phyloP scores from a whole-genome alignment of 345 rosid genomes.

The Syzygium grande region DNA sequence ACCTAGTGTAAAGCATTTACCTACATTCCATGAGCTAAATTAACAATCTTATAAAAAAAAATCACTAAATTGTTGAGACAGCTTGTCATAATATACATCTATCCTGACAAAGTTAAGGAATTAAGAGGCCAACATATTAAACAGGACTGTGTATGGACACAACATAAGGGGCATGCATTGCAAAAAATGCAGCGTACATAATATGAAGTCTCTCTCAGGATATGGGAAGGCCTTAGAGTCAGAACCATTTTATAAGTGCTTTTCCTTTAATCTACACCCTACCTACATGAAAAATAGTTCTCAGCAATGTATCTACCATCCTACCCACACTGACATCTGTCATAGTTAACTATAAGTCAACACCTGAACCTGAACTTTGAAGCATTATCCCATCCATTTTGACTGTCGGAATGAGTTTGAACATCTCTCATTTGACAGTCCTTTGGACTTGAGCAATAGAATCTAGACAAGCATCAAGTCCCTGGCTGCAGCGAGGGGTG shows the following conservation, averaged over 20 bases:
- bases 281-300: background rate
- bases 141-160: background rate
- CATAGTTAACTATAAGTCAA: background rate
- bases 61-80: background rate
- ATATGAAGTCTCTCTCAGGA: background rate
- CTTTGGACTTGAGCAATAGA: background rate
- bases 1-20: conserved; percentile 50
- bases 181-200: background rate
- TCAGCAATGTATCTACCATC: background rate
- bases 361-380: background rate
- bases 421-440: background rate
- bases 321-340: background rate
- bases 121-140: background rate
- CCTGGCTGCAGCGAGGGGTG: background rate
- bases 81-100: background rate
- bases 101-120: background rate
- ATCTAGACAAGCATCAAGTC: background rate
- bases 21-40: conserved; percentile 20
- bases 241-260: background rate
- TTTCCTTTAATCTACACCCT: background rate
- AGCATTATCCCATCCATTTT: background rate
- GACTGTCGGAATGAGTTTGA: background rate
- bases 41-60: background rate
- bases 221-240: background rate
- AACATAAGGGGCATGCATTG: background rate